Percentiles rank a stretch among this genome's conserved stretches.
Conservation (phyloP, 768 basidiomycete genomes). For the Mycena metata region DNA sequence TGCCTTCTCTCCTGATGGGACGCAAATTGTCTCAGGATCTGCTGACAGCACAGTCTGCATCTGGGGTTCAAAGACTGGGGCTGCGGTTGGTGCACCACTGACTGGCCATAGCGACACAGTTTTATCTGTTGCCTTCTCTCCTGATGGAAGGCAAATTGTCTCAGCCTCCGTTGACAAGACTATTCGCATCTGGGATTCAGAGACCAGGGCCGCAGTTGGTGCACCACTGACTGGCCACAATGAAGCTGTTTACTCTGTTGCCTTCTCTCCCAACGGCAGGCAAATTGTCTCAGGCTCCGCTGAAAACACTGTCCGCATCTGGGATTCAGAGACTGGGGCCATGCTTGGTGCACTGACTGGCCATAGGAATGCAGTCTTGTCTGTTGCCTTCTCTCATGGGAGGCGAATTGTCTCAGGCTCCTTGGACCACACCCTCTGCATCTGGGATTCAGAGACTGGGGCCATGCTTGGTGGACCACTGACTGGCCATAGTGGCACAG, state of each 20-base stretch:
- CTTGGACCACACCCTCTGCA: not conserved
- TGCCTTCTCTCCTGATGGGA: not conserved
- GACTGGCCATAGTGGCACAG: not conserved
- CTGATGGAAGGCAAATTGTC: not conserved
- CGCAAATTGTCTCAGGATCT: not conserved
- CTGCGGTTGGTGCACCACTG: not conserved
- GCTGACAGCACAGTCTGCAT: not conserved
- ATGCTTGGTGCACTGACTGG: not conserved
- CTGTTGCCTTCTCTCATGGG: constrained; percentile 4
- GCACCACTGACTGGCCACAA: not conserved
- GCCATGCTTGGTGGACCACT: not conserved
- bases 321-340: not conserved
- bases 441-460: not conserved
- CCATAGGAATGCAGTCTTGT: not conserved
- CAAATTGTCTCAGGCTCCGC: not conserved
- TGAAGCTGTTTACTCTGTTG: too few relatives aligned
- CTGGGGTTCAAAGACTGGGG: not conserved
- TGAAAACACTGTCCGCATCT: not conserved
- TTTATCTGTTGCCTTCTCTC: not conserved
- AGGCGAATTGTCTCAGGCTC: not conserved
- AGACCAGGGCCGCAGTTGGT: not conserved
- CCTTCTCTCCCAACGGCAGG: not conserved
- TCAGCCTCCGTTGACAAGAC: not conserved
- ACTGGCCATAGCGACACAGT: not conserved
- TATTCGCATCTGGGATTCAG: not conserved